A percentile compares a stretch with the other conserved stretches of the same genome.
Evolutionary conservation across 441 rosid species (phyloP).

Genomic region (Adansonia rubrostipa): DNA sequence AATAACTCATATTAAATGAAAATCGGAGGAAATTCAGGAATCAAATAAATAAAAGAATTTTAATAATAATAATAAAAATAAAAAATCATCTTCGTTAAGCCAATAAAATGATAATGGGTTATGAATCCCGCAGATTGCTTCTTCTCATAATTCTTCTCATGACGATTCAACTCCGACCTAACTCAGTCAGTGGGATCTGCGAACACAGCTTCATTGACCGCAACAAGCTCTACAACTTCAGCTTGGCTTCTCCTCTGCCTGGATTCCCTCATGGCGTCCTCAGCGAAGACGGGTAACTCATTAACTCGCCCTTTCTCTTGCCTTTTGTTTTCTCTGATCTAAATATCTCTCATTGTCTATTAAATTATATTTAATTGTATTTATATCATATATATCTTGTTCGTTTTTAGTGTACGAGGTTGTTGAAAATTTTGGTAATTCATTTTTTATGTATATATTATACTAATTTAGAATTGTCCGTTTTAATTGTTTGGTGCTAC

Average conservation of each 20-base stretch:
- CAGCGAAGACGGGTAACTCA: conserved; percentile 92
- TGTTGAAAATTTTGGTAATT: conserved; percentile 6
- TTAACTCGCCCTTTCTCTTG: conserved; percentile 14
- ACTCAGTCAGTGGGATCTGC: conserved; percentile 53
- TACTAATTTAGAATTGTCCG: neutral
- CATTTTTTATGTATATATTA: neutral
- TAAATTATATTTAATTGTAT: conserved; percentile 4
- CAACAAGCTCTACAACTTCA: conserved; percentile 59
- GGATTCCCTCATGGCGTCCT: conserved; percentile 81
- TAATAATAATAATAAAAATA: neutral
- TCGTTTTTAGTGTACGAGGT: neutral
- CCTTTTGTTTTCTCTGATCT: conserved; percentile 28
- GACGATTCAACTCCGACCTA: conserved; percentile 36
- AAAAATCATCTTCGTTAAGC: neutral
- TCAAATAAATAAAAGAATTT: neutral
- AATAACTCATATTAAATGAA: neutral
- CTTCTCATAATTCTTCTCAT: conserved; percentile 39
- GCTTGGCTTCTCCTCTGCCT: conserved; percentile 67
- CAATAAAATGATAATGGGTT: conserved; percentile 26
- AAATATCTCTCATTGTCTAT: conserved; percentile 23
- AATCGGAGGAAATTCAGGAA: neutral
- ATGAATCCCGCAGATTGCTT: conserved; percentile 37
- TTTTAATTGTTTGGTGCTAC: neutral
- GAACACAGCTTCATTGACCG: conserved; percentile 59
- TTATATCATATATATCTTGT: neutral